These are phyloP conservation scores for Lachancea mirantina DNA, from an alignment of 805 yeast species.

Conservation along the genomic window DNA sequence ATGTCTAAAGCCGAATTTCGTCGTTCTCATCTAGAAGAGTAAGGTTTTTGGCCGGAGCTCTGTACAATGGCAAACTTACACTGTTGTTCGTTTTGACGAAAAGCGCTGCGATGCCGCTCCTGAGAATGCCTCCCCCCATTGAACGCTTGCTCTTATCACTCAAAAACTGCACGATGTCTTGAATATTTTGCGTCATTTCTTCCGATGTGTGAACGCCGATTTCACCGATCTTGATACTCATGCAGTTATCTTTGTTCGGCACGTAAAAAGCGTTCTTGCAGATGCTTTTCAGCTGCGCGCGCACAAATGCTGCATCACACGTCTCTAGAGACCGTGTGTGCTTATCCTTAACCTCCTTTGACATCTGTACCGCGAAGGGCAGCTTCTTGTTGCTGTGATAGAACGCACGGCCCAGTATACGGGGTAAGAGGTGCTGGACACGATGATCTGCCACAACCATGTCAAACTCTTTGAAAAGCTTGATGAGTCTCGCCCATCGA, in stretches of 20 bases:
- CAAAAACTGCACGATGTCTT: constrained; percentile 39
- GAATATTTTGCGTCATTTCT: constrained; percentile 24
- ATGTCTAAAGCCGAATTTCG: no score
- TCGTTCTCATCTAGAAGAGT: no score
- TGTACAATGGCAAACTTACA: constrained; percentile 51
- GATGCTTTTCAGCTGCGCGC: constrained; percentile 57
- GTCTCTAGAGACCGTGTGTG: constrained; percentile 46
- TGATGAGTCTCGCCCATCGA: constrained; percentile 40
- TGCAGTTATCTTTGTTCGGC: constrained; percentile 54
- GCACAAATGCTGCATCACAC: constrained; percentile 59
- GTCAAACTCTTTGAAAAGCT: constrained; percentile 55
- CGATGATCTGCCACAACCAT: constrained; percentile 63
- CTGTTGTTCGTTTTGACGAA: constrained; percentile 63
- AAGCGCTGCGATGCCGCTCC: constrained; percentile 41
- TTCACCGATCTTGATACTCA: constrained; percentile 54
- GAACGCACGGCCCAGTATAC: constrained; percentile 51
- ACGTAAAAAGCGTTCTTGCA: constrained; percentile 56
- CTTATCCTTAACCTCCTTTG: constrained; percentile 26
- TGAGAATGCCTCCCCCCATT: constrained; percentile 57
- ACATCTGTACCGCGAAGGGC: constrained; percentile 63
- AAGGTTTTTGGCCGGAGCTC: no score
- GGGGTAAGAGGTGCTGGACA: constrained; percentile 53
- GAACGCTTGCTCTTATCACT: constrained; percentile 40
- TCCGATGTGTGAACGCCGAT: constrained; percentile 18
- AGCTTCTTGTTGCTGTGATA: constrained; percentile 57